These are phyloP conservation scores for Boletus rubroflammeus DNA, from an alignment of 768 basidiomycete genomes.

Conservation along the genomic window DNA sequence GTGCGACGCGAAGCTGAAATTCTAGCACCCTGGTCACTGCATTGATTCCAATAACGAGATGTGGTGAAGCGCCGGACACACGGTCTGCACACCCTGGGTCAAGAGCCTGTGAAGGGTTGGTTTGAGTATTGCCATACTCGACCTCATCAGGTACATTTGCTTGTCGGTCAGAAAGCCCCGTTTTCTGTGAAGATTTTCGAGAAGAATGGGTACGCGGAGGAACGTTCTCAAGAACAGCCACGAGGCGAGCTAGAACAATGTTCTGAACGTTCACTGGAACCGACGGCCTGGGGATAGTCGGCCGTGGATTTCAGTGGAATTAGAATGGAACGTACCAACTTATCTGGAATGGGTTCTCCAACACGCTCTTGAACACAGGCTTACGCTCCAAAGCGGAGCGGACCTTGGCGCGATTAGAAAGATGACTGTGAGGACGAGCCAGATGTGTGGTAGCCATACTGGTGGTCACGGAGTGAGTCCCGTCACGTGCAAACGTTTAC, in stretches of 20 bases:
- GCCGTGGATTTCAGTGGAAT: background rate
- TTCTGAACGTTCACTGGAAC: conserved; percentile 65
- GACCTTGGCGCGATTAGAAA: conserved; percentile 60
- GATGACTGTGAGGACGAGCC: conserved; percentile 52
- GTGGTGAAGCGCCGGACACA: conserved; percentile 16
- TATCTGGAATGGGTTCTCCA: conserved; percentile 70
- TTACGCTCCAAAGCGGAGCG: conserved; percentile 50
- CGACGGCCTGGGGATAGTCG: conserved; percentile 48
- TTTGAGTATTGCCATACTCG: background rate
- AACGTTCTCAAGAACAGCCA: conserved; percentile 49
- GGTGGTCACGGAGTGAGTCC: background rate
- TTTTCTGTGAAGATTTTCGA: conserved; percentile 9
- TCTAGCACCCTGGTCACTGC: conserved; percentile 75
- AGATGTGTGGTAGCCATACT: conserved; percentile 48
- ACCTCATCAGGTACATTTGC: conserved; percentile 15
- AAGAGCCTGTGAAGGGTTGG: background rate
- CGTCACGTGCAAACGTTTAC: background rate
- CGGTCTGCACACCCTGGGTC: background rate
- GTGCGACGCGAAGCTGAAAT: conserved; percentile 39
- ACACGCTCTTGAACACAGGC: conserved; percentile 61
- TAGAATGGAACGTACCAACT: conserved; percentile 48
- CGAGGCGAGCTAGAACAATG: conserved; percentile 46
- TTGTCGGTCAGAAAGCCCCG: background rate
- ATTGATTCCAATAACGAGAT: conserved; percentile 71
- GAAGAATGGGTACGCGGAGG: conserved; percentile 33